Evolutionary conservation across 257 asterid genomes (phyloP), one percentile per base, ranked within the genome.

Genomic region (Scutellaria baicalensis): DNA sequence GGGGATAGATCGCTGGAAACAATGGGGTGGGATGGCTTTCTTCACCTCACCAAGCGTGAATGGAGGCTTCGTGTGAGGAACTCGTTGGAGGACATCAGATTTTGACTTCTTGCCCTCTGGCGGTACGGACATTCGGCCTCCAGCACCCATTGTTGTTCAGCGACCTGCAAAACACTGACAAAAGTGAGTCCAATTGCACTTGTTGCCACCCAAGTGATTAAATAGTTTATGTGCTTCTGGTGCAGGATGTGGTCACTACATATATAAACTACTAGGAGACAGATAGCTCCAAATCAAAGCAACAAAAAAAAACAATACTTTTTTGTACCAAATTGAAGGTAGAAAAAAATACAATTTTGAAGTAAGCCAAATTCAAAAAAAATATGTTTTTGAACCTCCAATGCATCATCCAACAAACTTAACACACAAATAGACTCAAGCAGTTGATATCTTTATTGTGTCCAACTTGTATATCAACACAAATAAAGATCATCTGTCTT

Each of bases 21-120:
- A 88, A 81, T 88, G 97, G 75, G 90, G 89, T 12, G 96, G 97
- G 80, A 90, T 86, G 80, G 96, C 86, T 79, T 86, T 88, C 88
- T 90, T 90, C 48, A 90, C 20, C 8, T 86, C 92, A 1, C 96
- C 94, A 0, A 86, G 79, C 1, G 92, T 77, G 71, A 90, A 90
- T 21, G 95, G 94, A 55, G 97, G 97, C 67, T 83, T 88, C 12
- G 89, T 42, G 75, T 73, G 77, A 10, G 97, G 97, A 59, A 83
- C 94, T 11, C 93, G 82, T 69, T 78, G 76, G 69, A 78, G 48
- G 61, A 65, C 72, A 1, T 86, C 83, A 9, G 88, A 10, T 62
- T 81, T 77, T 3, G 75, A 23, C 68, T 66, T 79, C 78, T 83
- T 81, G 6, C 85, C 87, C 81, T 76, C 82, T 0, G 78, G 74